Conservation (phyloP, 2,329 filamentous ascomycete species). For the Phaeosphaeriaceae sp. region DNA sequence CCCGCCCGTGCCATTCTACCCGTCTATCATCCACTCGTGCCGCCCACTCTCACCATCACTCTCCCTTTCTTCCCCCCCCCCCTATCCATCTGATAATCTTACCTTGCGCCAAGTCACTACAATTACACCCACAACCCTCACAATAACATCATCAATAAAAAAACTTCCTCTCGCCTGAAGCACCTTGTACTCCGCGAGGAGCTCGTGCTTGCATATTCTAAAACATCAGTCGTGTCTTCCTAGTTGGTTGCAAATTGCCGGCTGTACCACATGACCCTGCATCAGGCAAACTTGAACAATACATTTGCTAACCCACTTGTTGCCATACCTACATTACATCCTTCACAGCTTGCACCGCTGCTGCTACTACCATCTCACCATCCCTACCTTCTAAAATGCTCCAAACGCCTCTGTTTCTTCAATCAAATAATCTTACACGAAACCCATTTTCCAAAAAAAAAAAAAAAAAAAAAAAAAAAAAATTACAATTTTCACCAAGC, state of each 20-base stretch:
- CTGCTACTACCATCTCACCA: too few relatives aligned
- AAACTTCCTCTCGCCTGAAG: background rate
- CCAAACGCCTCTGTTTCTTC: background rate
- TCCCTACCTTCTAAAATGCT: too few relatives aligned
- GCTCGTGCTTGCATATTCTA: constrained; percentile 15
- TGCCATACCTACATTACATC: background rate
- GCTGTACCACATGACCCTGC: background rate
- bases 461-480: too few relatives aligned
- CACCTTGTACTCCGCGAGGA: background rate
- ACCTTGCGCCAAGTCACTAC: too few relatives aligned
- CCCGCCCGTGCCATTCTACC: too few relatives aligned
- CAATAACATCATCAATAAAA: too few relatives aligned
- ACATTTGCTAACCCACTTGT: background rate
- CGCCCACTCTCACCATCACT: background rate
- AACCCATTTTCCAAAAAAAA: too few relatives aligned
- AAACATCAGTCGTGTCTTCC: constrained; percentile 10
- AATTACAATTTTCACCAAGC: too few relatives aligned
- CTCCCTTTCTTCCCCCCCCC: too few relatives aligned
- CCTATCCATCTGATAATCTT: too few relatives aligned
- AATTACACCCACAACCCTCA: too few relatives aligned
- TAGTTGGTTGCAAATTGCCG: background rate
- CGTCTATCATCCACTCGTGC: background rate
- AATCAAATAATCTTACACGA: background rate
- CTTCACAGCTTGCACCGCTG: background rate
- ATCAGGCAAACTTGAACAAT: too few relatives aligned